Conservation (phyloP, 148 eudicot genomes). For the Rhododendron williamsianum region DNA sequence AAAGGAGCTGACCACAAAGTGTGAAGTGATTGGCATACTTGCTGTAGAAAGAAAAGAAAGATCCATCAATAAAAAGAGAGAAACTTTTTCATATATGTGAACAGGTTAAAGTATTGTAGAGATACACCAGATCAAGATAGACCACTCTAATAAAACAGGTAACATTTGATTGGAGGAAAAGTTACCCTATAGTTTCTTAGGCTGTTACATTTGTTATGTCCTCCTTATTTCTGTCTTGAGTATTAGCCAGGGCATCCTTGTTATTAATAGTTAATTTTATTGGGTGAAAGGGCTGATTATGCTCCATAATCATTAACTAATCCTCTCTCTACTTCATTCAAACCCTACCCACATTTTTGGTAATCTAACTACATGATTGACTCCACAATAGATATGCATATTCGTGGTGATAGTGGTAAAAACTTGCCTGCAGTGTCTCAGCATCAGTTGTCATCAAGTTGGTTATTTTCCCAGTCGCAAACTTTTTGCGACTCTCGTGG, state of each 20-base stretch:
- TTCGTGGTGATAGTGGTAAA: background rate
- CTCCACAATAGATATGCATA: background rate
- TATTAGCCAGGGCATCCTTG: background rate
- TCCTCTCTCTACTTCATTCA: background rate
- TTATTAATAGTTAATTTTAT: background rate
- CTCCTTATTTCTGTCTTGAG: background rate
- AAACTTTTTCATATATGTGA: background rate
- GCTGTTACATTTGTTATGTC: background rate
- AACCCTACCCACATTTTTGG: background rate
- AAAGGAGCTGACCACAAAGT: slow-evolving; percentile 96
- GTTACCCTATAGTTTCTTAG: background rate
- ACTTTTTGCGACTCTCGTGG: slow-evolving; percentile 70
- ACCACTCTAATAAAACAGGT: background rate
- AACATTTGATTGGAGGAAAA: background rate
- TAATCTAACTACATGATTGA: background rate
- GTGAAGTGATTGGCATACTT: slow-evolving; percentile 84
- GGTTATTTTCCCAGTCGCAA: slow-evolving; percentile 77
- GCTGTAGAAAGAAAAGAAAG: slow-evolving; percentile 44
- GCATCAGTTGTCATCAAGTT: slow-evolving; percentile 93
- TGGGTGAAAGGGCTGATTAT: background rate
- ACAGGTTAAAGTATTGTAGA: background rate
- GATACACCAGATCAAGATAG: background rate
- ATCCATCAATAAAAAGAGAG: background rate
- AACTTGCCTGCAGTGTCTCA: slow-evolving; percentile 77
- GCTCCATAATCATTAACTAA: background rate